These are phyloP conservation scores for Neurospora intermedia DNA, from an alignment of 495 filamentous ascomycete species.

Conservation along the genomic window DNA sequence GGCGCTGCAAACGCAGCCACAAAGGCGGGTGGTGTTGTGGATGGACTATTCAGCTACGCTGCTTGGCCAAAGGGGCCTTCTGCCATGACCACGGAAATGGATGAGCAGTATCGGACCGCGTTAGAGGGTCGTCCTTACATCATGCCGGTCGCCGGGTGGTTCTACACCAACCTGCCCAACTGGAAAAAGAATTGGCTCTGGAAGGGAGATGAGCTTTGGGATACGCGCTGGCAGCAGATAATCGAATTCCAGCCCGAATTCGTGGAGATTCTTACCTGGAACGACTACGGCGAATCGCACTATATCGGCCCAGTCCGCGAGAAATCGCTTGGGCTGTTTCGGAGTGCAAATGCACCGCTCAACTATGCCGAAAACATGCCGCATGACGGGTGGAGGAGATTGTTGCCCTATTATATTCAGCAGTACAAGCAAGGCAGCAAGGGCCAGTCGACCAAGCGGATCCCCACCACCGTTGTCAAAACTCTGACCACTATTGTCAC, in stretches of 20 bases:
- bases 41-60: conserved; percentile 50
- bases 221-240: conserved; percentile 46
- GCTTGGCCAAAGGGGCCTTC: conserved; percentile 41
- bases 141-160: conserved; percentile 54
- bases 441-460: neutral
- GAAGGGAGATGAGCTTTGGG: conserved; percentile 47
- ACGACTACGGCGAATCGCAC: conserved; percentile 58
- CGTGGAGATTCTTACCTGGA: conserved; percentile 59
- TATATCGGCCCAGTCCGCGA: conserved; percentile 36
- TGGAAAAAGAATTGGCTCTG: conserved; percentile 54
- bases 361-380: conserved; percentile 7
- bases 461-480: neutral
- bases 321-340: conserved; percentile 12
- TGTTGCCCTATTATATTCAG: conserved; percentile 16
- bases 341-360: conserved; percentile 6
- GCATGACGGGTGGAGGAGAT: conserved; percentile 17
- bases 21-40: conserved; percentile 35
- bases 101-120: conserved; percentile 34
- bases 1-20: conserved; percentile 4
- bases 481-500: neutral
- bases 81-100: conserved; percentile 36
- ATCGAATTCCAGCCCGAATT: conserved; percentile 41
- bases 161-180: conserved; percentile 46
- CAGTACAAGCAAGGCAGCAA: conserved; percentile 11
- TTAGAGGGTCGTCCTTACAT: conserved; percentile 41